These are phyloP conservation scores for Ogataea saltuana DNA, from an alignment of 805 yeast genomes.

Conservation along the genomic window DNA sequence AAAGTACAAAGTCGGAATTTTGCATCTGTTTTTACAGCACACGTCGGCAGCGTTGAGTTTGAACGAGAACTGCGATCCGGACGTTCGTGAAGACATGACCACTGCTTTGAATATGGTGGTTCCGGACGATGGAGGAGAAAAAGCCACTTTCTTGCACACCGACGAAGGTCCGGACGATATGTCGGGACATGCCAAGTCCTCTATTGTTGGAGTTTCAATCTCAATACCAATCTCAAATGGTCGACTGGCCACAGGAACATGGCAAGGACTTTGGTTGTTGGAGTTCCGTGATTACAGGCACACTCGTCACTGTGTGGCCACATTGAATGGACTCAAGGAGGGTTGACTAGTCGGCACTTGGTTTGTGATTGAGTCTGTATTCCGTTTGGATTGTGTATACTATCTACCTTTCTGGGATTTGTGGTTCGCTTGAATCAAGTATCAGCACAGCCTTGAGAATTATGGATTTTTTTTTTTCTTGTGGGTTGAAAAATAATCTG, in stretches of 20 bases:
- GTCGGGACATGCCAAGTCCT: conserved; percentile 77
- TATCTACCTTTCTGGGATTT: background rate
- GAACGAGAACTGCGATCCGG: conserved; percentile 81
- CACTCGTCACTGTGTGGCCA: conserved; percentile 66
- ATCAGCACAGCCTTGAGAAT: background rate
- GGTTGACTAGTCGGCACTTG: too few relatives aligned
- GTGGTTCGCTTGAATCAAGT: too few relatives aligned
- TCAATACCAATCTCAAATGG: conserved; percentile 73
- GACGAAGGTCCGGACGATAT: conserved; percentile 85
- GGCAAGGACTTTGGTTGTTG: conserved; percentile 81
- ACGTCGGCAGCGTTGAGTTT: conserved; percentile 77
- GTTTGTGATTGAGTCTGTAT: too few relatives aligned
- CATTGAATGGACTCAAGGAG: conserved; percentile 60
- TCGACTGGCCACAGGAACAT: conserved; percentile 68
- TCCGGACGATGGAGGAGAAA: conserved; percentile 59
- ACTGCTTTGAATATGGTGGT: conserved; percentile 61
- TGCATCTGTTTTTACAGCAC: conserved; percentile 72
- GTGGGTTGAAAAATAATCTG: too few relatives aligned
- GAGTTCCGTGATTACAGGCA: conserved; percentile 71
- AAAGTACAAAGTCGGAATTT: conserved; percentile 59
- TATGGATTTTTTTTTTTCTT: background rate
- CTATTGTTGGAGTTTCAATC: conserved; percentile 61
- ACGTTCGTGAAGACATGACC: conserved; percentile 70
- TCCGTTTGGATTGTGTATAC: background rate
- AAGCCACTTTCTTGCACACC: conserved; percentile 51